Evolutionary conservation across 2,329 filamentous ascomycete genomes (phyloP).

Genomic region (Claviceps cyperi): DNA sequence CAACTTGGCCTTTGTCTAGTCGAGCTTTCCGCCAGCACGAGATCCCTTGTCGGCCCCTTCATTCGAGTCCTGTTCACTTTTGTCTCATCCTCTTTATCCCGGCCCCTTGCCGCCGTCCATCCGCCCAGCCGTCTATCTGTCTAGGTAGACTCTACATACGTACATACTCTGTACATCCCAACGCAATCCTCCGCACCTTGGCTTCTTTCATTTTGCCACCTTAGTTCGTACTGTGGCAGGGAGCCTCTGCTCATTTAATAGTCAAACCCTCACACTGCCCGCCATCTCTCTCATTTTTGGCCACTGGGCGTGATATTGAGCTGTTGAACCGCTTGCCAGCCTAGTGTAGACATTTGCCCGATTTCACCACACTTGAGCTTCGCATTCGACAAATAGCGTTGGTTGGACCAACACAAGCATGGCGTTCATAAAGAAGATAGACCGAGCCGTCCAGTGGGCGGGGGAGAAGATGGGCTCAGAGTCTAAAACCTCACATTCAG

Average conservation of each 20-base stretch:
- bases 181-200: background rate
- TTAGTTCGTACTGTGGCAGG: background rate
- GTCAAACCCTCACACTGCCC: background rate
- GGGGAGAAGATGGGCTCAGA: constrained; percentile 92
- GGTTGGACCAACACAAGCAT: constrained; percentile 18
- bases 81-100: constrained; percentile 1
- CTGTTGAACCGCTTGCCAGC: background rate
- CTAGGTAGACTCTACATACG: too few species aligned
- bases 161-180: background rate
- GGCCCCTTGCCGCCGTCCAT: constrained; percentile 2
- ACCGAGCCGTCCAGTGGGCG: constrained; percentile 94
- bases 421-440: constrained; percentile 69
- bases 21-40: background rate
- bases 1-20: background rate
- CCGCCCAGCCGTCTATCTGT: too few species aligned
- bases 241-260: background rate
- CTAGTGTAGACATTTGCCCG: background rate
- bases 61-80: background rate
- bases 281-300: background rate
- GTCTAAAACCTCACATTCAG: constrained; percentile 70
- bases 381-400: background rate
- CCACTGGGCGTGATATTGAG: constrained; percentile 1
- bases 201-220: background rate
- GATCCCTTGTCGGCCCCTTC: background rate
- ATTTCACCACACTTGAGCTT: too few species aligned